phyloP scores from a whole-genome alignment of 1,284 basidiomycete genomes.

The Cystobasidium sp. region DNA sequence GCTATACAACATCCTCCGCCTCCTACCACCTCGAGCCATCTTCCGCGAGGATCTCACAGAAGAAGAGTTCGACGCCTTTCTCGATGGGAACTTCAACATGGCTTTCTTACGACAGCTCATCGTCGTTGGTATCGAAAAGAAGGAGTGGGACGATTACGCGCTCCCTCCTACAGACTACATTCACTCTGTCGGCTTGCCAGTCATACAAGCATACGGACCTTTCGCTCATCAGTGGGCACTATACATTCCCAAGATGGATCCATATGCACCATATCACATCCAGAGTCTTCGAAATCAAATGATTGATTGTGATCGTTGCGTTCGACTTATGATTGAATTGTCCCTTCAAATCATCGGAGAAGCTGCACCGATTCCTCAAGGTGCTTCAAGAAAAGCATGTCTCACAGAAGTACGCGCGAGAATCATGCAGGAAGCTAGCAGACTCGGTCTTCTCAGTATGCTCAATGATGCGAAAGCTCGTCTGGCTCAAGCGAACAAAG shows the following conservation, averaged over 20 bases:
- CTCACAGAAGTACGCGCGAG: background rate
- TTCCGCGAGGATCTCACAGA: background rate
- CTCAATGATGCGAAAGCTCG: slow-evolving; percentile 3
- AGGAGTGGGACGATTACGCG: slow-evolving; percentile 11
- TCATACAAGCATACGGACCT: slow-evolving; percentile 13
- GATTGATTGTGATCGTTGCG: background rate
- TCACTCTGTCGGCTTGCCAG: background rate
- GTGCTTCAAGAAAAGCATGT: background rate
- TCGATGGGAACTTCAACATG: slow-evolving; percentile 10
- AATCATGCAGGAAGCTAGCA: slow-evolving; percentile 14
- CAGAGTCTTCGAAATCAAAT: background rate
- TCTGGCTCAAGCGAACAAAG: background rate
- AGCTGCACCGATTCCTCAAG: slow-evolving; percentile 2
- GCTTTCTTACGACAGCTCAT: background rate
- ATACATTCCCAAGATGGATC: slow-evolving; percentile 20
- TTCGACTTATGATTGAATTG: slow-evolving; percentile 5
- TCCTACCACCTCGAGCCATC: background rate
- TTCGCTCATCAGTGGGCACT: slow-evolving; percentile 5
- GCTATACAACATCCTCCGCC: background rate
- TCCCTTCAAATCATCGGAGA: background rate
- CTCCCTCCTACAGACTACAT: slow-evolving; percentile 8
- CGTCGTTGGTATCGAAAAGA: background rate
- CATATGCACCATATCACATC: slow-evolving; percentile 14
- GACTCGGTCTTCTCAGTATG: background rate
- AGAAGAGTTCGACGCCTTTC: slow-evolving; percentile 18